phyloP scores from a whole-genome alignment of 2,329 filamentous ascomycete genomes.

The Lasiodiplodia gonubiensis region DNA sequence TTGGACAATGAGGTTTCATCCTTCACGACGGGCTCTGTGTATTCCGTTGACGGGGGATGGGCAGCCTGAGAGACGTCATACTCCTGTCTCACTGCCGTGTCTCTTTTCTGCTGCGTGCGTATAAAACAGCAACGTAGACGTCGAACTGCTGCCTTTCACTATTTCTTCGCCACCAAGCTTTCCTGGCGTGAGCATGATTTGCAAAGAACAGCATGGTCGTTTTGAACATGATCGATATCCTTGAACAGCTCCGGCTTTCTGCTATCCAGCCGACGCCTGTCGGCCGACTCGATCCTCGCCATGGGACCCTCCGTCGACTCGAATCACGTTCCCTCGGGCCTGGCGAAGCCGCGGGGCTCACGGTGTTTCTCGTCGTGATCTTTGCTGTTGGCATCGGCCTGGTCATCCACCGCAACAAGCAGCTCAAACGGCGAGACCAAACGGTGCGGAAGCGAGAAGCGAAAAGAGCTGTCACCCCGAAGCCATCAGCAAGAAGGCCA shows the following conservation, averaged over 20 bases:
- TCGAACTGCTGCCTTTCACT: neutral
- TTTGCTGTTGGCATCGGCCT: neutral
- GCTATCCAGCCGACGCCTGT: neutral
- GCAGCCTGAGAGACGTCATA: neutral
- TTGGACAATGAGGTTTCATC: constrained; percentile 50
- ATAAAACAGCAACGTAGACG: neutral
- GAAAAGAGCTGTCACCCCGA: neutral
- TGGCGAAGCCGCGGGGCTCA: neutral
- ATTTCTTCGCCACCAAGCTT: neutral
- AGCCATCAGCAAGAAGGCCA: neutral
- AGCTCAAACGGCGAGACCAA: neutral
- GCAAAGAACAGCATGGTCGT: neutral
- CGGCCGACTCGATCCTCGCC: neutral
- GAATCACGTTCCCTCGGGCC: neutral
- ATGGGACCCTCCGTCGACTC: neutral
- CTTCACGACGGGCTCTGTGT: constrained; percentile 47
- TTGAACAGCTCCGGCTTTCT: neutral
- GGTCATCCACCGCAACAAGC: neutral
- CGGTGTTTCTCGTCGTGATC: neutral
- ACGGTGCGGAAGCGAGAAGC: neutral
- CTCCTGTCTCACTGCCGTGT: neutral
- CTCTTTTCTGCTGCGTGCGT: neutral
- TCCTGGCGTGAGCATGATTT: neutral
- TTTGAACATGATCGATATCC: neutral
- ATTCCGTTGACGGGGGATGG: constrained; percentile 50